Base-by-base conservation (phyloP, 495 filamentous ascomycete genomes). In the Penicillium cosmopolitanum region DNA sequence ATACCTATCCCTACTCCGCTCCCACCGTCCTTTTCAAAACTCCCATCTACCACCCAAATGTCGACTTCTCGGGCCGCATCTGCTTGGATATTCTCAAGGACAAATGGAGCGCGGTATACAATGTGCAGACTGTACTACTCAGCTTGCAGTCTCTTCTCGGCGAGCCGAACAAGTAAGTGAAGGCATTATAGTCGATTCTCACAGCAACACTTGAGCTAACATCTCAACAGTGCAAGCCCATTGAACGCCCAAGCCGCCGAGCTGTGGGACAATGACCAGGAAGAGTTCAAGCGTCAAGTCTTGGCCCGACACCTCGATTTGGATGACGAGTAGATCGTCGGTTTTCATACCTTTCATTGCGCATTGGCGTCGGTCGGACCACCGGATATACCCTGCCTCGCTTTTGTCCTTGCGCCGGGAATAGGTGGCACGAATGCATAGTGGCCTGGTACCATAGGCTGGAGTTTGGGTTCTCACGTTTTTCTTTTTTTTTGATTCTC, bases 51-150 rank as follows among this genome's bases (percentile, higher is more conserved):
- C 93, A 96, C 65, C 93, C 93, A 23, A 96, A 97, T 63, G 89
- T 97, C 61, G 92, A 96, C 72, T 94, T 95, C 75, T 92, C 92
- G 8, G 92, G 92, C 40, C 85, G 91, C 54, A 96, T 96, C 74
- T 96, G 92, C 73, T 81, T 99, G 58, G 96, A 98, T 74, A 99
- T 99, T 65, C 80, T 99, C 52, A 97, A 96, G 81, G 95, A 97
- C 70, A 96, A 96, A 78, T 98, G 95, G 95, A 96, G 92, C 62
- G 88, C 88, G 18, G 91, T 94, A 13, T 96, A 97, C 82, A 97
- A 97, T 66, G 89, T 95, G 56, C 91, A 95, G 76, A 95, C 87
- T 46, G 91, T 99, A 21, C 77, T 99, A 48, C 76, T 99, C 64
- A 97, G 93, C 61, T 72, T 99, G 75, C 95, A 99, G 77, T 96